Evolutionary conservation across 2,329 filamentous ascomycete genomes (phyloP), one percentile per base, ranked within the genome.

Genomic region (Talaromyces sp.): DNA sequence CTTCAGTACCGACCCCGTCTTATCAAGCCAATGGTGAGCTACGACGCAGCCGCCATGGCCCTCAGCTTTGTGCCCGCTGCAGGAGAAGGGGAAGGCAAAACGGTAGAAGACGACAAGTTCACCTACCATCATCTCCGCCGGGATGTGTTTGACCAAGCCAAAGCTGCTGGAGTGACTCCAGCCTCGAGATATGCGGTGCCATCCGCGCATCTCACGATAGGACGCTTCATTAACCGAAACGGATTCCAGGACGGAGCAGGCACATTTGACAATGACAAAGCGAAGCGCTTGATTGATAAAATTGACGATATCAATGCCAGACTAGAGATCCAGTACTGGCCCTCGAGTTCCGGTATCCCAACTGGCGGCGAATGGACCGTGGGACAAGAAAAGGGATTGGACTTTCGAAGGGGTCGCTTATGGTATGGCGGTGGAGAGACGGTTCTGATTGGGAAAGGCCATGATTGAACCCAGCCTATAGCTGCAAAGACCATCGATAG

Each of bases 101-200:
- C 66, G 2, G 53, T 58, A 0, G 69, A 81, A 43, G 82, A 84
- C 19, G 89, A 95, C 65, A 69, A 66, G 1, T 97, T 91, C 75
- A 93, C 89, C 0, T 97, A 97, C 73, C 93, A 97, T 71, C 93
- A 98, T 73, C 84, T 98, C 9, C 86, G 93, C 2, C 83, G 88
- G 4, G 91, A 96, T 70, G 72, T 96, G 13, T 95, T 88, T 71
- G 79, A 83, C 55, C 77, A 85, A 27, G 83, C 85, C 3, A 78
- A 80, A 52, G 78, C 77, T 3, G 82, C 86, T 0, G 90, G 89
- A 1, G 79, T 93, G n/a, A 77, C 82, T 17, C 82, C 96, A 35
- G 88, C 82, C 24, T 90, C 89, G 57, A 82, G 93, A 60, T 98
- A 97, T 72, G 87, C 93, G 26, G 91, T 96, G 2, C 93, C 93